Percentiles rank a stretch among this genome's conserved stretches.
Conservation (phyloP, 2,329 filamentous ascomycete species). For the Fonsecaea pedrosoi region DNA sequence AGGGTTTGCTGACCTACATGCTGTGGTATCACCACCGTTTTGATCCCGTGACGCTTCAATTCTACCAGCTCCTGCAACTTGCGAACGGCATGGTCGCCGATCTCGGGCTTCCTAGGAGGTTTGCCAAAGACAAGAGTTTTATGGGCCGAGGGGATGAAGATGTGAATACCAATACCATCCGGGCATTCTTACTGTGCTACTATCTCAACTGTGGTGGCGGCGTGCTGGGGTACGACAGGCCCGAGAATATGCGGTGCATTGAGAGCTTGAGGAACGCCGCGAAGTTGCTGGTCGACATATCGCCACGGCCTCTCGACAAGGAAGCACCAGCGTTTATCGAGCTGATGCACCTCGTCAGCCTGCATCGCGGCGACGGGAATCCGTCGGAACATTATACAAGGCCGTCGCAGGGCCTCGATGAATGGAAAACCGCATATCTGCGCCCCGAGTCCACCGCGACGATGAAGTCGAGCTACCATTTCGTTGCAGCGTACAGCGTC, state of each 20-base stretch:
- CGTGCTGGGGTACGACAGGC: slow-evolving; percentile 31
- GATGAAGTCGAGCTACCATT: slow-evolving; percentile 25
- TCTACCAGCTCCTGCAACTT: slow-evolving; percentile 45
- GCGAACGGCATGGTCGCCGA: slow-evolving; percentile 45
- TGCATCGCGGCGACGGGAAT: slow-evolving; percentile 1
- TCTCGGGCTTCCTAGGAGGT: slow-evolving; percentile 37
- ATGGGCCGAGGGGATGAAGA: background rate
- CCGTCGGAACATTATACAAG: background rate
- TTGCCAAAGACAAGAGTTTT: background rate
- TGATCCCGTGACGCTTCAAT: slow-evolving; percentile 41
- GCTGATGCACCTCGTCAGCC: slow-evolving; percentile 20
- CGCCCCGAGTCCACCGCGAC: background rate
- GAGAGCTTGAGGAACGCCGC: slow-evolving; percentile 21
- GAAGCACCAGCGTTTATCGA: slow-evolving; percentile 20
- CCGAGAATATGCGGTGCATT: slow-evolving; percentile 29
- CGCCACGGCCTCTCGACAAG: slow-evolving; percentile 12
- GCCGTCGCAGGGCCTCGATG: background rate
- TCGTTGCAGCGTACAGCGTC: slow-evolving; percentile 20
- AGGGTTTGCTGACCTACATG: slow-evolving; percentile 64
- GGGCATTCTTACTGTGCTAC: slow-evolving; percentile 31
- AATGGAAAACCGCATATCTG: slow-evolving; percentile 10
- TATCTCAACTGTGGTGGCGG: slow-evolving; percentile 28
- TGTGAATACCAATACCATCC: slow-evolving; percentile 17
- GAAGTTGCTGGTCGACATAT: slow-evolving; percentile 9
- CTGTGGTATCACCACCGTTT: slow-evolving; percentile 58